A percentile compares a stretch with the other conserved stretches of the same genome.
These are phyloP conservation scores for Aspergillus oerlinghausenensis DNA, from an alignment of 2,329 filamentous ascomycete species.

Conservation along the genomic window DNA sequence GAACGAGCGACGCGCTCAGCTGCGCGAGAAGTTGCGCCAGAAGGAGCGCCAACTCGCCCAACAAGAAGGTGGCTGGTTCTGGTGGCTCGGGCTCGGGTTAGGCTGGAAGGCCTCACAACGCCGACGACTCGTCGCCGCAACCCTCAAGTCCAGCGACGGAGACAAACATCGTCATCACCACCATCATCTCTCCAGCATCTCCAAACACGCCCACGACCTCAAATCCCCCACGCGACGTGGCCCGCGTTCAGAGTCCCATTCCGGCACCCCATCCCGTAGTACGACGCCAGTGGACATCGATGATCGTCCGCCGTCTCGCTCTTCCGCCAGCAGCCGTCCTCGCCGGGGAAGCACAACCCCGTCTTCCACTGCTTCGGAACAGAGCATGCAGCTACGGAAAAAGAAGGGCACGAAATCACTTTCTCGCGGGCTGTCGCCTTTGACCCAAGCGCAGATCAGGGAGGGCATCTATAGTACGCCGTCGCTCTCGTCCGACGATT, in stretches of 20 bases:
- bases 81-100: constrained; percentile 80
- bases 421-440: constrained; percentile 29
- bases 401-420: constrained; percentile 29
- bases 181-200: constrained; percentile 26
- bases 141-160: constrained; percentile 22
- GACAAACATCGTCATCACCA: constrained; percentile 28
- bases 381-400: constrained; percentile 26
- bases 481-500: constrained; percentile 35
- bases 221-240: constrained; percentile 27
- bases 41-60: constrained; percentile 64
- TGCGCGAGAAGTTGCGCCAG: constrained; percentile 66
- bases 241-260: constrained; percentile 38
- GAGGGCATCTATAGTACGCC: constrained; percentile 27
- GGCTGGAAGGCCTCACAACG: constrained; percentile 35
- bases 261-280: constrained; percentile 40
- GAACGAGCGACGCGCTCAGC: constrained; percentile 75
- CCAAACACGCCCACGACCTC: constrained; percentile 25
- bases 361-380: constrained; percentile 24
- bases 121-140: constrained; percentile 26
- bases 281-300: constrained; percentile 36
- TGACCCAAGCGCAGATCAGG: constrained; percentile 35
- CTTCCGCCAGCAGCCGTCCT: constrained; percentile 27
- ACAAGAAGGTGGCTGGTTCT: constrained; percentile 68
- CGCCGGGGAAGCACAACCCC: constrained; percentile 34
- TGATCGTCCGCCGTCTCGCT: constrained; percentile 33